Evolutionary conservation across 805 yeast genomes (phyloP), one percentile per base, ranked within the genome.

Genomic region (Candida piceae): DNA sequence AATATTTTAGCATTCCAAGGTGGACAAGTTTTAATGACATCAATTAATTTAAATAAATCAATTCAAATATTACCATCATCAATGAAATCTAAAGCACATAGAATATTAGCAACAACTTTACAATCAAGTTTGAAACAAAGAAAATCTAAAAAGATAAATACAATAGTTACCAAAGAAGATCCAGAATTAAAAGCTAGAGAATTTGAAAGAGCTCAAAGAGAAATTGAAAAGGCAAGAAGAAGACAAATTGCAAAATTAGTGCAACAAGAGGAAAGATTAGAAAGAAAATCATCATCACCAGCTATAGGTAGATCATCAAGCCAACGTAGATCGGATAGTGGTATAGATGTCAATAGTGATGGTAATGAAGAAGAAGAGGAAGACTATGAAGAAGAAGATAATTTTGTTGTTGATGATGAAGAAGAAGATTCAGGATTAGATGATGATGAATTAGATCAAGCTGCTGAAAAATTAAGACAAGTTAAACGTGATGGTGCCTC

Each of bases 11-110:
- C 87, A 22, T 84, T 82, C 52, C 82, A 81, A 38, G 76, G 73
- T 29, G 80, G 79, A 39, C 88, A 82, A 51, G 67, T 86, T 31
- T 72, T 87, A 50, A 80, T 79, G 50, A 72, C 84, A 16, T 78
- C 84, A 34, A 70, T 80, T n/a, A 62, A 76, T 16, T 64, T 93
- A 38, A 70, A 67, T 32, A 78, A 83, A 50, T 60, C 78, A 2
- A 72, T 86, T 52, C 82, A 81, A 57, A 76, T 93, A 38, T 76
- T 88, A 35, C 98, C 98, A 13, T 79, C 96, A 0, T 87, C 97
- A 0, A 86, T 94, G n/a, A 72, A 75, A 31, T 86, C 97, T 2
- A 74, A 75, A 35, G 82, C 95, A 3, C 97, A 90, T 59, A 72
- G 76, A 49, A 76, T 79, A 53, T 70, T 93, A 46, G 86, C 96